Base-by-base conservation (phyloP, 2,329 filamentous ascomycete species). In the Aspergillus brasiliensis region DNA sequence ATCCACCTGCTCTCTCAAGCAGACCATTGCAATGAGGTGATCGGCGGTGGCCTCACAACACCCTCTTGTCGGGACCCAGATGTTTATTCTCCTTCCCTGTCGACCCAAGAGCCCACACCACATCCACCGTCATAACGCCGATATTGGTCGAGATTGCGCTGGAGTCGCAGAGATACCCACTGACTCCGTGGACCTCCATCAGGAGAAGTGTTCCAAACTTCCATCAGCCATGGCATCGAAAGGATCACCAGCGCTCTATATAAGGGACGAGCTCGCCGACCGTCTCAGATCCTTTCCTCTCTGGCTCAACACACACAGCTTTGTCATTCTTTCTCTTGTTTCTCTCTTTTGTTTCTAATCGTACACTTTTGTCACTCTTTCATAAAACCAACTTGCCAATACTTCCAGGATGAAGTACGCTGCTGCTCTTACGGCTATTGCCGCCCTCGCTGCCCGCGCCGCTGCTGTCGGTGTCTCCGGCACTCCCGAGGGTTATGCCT, bases 401-500 rank as follows among this genome's bases (percentile, higher is more conserved):
- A 52, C 38, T 57, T 62, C 58, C 57, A 63, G 38, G 47, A 67
- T 67, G 65, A 67, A 63, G 56, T 58, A 62, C 51, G 28, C 56
- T 48, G 61, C 60, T 42, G 49, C 66, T 53, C 21, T 66, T 17
- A 53, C 47, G 49, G 62, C 62, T 23, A 59, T 63, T 15, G 56
- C 58, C 19, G 64, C 62, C 15, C 51, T 67, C 25, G 56, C 51
- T 58, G 61, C 58, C 62, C 59, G 57, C 31, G 58, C 61, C 11
- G 31, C 51, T 48, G 65, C 65, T 17, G 48, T 62, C 56, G 38
- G 62, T 42, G 66, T 68, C 54, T 60, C 68, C 21, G 73, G 73
- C 46, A 54, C 77, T 44, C 74, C 80, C 17, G 77, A 80, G 62
- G 81, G 81, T 56, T 83, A 83, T 62, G 81, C 80, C 19, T 71